Conservation (phyloP, 257 asterid genomes). For the Nicotiana otophora region DNA sequence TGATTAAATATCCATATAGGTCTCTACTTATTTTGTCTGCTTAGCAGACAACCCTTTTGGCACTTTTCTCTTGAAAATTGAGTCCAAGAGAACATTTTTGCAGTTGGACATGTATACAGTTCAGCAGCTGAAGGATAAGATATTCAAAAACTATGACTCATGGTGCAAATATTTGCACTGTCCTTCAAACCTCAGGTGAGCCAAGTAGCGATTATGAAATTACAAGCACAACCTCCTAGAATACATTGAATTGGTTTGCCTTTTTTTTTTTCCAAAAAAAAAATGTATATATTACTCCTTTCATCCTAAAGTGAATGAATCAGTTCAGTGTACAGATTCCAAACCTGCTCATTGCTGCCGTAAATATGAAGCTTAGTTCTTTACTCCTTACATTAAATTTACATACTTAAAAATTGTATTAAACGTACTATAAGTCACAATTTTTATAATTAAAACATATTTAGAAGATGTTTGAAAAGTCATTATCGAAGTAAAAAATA, state of each 20-base stretch:
- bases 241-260: background rate
- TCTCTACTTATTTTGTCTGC: constrained; percentile 1
- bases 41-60: background rate
- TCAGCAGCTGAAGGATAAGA: constrained; percentile 55
- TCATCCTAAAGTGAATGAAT: background rate
- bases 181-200: constrained; percentile 69
- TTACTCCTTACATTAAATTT: background rate
- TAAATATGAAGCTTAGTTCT: background rate
- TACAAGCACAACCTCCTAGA: background rate
- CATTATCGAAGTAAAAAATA: background rate
- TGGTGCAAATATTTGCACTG: constrained; percentile 88
- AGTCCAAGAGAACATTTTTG: constrained; percentile 12
- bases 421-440: background rate
- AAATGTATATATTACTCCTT: background rate
- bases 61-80: constrained; percentile 8
- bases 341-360: background rate
- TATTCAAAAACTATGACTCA: constrained; percentile 74
- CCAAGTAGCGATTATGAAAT: constrained; percentile 15
- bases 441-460: background rate
- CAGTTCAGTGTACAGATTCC: background rate
- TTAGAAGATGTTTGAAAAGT: background rate
- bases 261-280: background rate
- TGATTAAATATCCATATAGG: background rate
- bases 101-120: constrained; percentile 69
- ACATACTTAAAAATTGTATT: background rate